Evolutionary conservation across 257 asterid genomes (phyloP).

Genomic region (Solanum corneliomulleri): DNA sequence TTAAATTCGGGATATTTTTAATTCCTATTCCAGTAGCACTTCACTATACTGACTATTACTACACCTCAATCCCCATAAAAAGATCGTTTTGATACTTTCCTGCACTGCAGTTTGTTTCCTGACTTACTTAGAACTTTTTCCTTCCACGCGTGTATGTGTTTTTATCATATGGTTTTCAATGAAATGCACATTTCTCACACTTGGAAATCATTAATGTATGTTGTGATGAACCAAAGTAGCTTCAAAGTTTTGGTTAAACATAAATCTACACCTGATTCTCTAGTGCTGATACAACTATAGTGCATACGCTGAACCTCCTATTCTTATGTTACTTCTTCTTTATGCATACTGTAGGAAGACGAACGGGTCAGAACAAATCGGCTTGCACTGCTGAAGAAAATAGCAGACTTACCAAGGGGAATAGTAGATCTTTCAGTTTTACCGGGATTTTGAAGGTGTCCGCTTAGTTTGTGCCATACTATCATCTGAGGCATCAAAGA

Average conservation of each 20-base stretch:
- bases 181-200: background rate
- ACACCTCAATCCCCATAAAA: background rate
- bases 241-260: background rate
- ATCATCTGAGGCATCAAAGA: background rate
- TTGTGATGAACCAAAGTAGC: background rate
- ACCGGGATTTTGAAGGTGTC: slow-evolving; percentile 33
- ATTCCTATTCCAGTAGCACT: background rate
- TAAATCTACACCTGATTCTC: background rate
- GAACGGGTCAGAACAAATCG: slow-evolving; percentile 75
- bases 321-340: background rate
- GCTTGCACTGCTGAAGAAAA: slow-evolving; percentile 64
- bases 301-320: background rate
- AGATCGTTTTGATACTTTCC: background rate
- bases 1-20: background rate
- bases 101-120: background rate
- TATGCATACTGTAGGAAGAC: slow-evolving; percentile 53
- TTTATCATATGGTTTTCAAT: background rate
- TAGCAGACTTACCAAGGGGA: slow-evolving; percentile 84
- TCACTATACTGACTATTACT: background rate
- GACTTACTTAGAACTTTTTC: background rate
- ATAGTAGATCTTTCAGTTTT: slow-evolving; percentile 80
- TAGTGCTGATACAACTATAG: background rate
- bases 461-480: background rate
- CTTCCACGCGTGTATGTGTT: background rate
- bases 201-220: background rate